Conservation (phyloP, 108 stramenopile genomes). For the Fistulifera solaris region DNA sequence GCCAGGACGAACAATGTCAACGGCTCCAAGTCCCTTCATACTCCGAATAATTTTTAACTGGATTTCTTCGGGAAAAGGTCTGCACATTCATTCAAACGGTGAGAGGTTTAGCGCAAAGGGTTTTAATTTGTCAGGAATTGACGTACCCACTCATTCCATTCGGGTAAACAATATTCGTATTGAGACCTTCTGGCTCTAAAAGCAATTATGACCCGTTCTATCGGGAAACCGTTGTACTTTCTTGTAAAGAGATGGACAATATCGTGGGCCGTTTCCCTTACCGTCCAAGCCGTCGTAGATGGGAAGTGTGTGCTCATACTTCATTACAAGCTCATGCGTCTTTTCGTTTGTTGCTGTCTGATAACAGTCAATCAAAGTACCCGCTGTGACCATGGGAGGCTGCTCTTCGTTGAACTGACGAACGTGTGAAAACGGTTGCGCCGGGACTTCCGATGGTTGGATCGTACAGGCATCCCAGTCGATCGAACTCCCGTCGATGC, state of each 20-base stretch:
- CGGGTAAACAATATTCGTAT: slow-evolving; percentile 93
- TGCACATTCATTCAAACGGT: background rate
- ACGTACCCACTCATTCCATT: slow-evolving; percentile 84
- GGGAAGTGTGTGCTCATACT: slow-evolving; percentile 80
- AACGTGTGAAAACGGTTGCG: slow-evolving; percentile 73
- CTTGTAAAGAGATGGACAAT: slow-evolving; percentile 94
- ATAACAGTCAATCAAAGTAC: slow-evolving; percentile 59
- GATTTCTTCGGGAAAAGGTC: slow-evolving; percentile 82
- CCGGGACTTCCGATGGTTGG: slow-evolving; percentile 87
- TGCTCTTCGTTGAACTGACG: slow-evolving; percentile 69
- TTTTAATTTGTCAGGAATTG: background rate
- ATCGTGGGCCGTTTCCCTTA: slow-evolving; percentile 87
- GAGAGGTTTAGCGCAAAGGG: background rate
- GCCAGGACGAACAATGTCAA: slow-evolving; percentile 85
- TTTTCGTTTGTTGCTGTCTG: slow-evolving; percentile 81
- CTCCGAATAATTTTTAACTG: slow-evolving; percentile 79
- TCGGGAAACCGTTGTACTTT: slow-evolving; percentile 94
- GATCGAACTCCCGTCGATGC: slow-evolving; percentile 89
- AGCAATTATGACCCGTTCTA: slow-evolving; percentile 85
- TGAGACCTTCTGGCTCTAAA: slow-evolving; percentile 97
- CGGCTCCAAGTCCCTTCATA: slow-evolving; percentile 87
- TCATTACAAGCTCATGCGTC: slow-evolving; percentile 88
- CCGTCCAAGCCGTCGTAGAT: slow-evolving; percentile 87
- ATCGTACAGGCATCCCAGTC: slow-evolving; percentile 75
- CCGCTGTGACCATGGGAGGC: slow-evolving; percentile 49